Evolutionary conservation across 208 protist species (phyloP), one percentile per base, ranked within the genome.

Genomic region (Leishmania lainsoni): DNA sequence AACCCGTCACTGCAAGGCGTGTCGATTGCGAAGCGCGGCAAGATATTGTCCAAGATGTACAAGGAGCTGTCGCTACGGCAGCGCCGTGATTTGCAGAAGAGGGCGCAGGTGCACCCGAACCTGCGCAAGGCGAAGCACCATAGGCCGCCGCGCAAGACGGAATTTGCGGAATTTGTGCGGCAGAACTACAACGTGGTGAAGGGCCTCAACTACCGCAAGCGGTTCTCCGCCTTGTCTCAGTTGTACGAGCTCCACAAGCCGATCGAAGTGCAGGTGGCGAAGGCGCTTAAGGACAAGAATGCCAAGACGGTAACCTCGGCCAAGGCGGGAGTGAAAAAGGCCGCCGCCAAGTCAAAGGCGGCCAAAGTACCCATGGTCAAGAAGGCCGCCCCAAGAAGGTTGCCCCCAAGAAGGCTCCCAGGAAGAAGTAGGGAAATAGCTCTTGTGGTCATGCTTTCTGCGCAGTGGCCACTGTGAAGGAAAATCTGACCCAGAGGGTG

Each of bases 11-110:
- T 97, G 63, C 86, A 94, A 68, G 94, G 92, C 26, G 79, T 91
- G 49, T 78, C 90, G 63, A 94, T 96, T 58, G 87, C 75, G 3
- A 87, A 94, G 65, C 90, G 94, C 5, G 94, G 87, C 4, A 81
- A 85, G 17, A 81, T 91, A 65, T 86, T 96, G 63, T 93, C 93
- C 29, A 94, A 95, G 83, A 93, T 97, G 88, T 97, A 97, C 86
- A 95, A 94, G 81, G 80, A 84, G 17, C 89, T 97, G 12, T 87
- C 90, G 5, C 76, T 83, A 72, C 86, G 86, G 72, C 83, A 97
- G 77, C 86, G 79, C 51, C 84, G 81, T 32, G 84, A 91, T 2
- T 88, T 97, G 52, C 75, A 91, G 74, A 81, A 87, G 59, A 93
- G 94, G 58, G 94, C 94, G 3, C 70, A 91, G 49, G 85, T 73